Percentiles rank a stretch among this genome's conserved stretches.
These are phyloP conservation scores for Leptomonas seymouri DNA, from an alignment of 208 protist genomes.

Conservation along the genomic window DNA sequence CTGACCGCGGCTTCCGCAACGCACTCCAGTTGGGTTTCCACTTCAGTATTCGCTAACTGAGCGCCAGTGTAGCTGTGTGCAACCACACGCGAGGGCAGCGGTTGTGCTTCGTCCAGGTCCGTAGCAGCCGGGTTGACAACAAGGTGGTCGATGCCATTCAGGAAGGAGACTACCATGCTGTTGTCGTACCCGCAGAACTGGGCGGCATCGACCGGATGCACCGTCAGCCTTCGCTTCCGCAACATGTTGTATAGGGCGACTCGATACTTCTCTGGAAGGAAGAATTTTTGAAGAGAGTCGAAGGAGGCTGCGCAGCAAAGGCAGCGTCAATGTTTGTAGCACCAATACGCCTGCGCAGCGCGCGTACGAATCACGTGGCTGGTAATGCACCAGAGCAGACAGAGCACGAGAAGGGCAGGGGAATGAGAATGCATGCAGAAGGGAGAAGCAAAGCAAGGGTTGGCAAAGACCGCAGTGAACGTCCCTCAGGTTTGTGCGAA, in stretches of 20 bases:
- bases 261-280: neutral
- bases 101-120: slow-evolving; percentile 21
- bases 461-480: too few species aligned
- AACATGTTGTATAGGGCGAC: neutral
- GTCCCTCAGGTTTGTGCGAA: too few species aligned
- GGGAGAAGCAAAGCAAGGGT: too few species aligned
- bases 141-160: slow-evolving; percentile 43
- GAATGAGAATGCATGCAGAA: too few species aligned
- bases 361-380: too few species aligned
- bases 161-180: slow-evolving; percentile 37
- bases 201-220: slow-evolving; percentile 28
- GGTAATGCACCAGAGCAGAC: too few species aligned
- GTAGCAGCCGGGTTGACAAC: slow-evolving; percentile 26
- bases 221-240: slow-evolving; percentile 30
- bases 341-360: too few species aligned
- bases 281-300: neutral
- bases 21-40: slow-evolving; percentile 33
- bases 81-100: slow-evolving; percentile 34
- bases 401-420: too few species aligned
- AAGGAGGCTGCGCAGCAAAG: too few species aligned
- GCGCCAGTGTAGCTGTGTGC: slow-evolving; percentile 40
- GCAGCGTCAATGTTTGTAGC: too few species aligned
- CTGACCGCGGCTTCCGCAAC: slow-evolving; percentile 32
- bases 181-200: slow-evolving; percentile 31
- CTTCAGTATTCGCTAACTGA: slow-evolving; percentile 24